These are phyloP conservation scores for Fonsecaea monophora DNA, from an alignment of 2,329 filamentous ascomycete species.

Conservation along the genomic window DNA sequence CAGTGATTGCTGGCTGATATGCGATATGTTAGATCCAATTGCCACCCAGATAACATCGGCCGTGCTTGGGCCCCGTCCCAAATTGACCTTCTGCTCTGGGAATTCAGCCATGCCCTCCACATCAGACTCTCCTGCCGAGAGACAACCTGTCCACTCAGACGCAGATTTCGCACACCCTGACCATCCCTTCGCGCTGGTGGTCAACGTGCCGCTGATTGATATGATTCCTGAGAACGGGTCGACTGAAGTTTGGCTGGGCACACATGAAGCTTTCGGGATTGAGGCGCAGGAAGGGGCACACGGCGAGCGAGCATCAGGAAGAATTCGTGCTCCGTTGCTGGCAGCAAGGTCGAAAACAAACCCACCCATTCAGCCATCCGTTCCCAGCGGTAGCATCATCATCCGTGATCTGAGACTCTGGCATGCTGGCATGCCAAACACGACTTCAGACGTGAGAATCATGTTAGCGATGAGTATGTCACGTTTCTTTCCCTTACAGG, in stretches of 20 bases:
- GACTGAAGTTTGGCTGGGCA: constrained; percentile 67
- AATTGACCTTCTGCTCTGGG: constrained; percentile 65
- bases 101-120: constrained; percentile 64
- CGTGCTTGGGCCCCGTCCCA: constrained; percentile 61
- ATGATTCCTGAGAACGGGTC: constrained; percentile 62
- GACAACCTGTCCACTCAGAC: constrained; percentile 66
- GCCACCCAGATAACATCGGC: constrained; percentile 53
- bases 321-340: constrained; percentile 51
- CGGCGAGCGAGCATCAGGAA: constrained; percentile 60
- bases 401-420: constrained; percentile 58
- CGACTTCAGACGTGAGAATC: constrained; percentile 50
- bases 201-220: constrained; percentile 61
- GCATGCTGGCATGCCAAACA: constrained; percentile 60
- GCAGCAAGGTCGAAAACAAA: constrained; percentile 42
- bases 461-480: constrained; percentile 52
- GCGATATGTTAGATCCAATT: constrained; percentile 53
- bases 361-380: constrained; percentile 49
- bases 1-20: not conserved
- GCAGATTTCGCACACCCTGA: constrained; percentile 64
- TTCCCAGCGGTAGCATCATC: constrained; percentile 56
- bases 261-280: constrained; percentile 51
- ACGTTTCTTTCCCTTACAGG: not conserved
- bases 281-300: constrained; percentile 58
- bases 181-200: constrained; percentile 62
- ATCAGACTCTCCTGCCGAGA: constrained; percentile 47